Evolutionary conservation across 176 grass and related monocot species (phyloP).

Genomic region (Triticum turgidum): DNA sequence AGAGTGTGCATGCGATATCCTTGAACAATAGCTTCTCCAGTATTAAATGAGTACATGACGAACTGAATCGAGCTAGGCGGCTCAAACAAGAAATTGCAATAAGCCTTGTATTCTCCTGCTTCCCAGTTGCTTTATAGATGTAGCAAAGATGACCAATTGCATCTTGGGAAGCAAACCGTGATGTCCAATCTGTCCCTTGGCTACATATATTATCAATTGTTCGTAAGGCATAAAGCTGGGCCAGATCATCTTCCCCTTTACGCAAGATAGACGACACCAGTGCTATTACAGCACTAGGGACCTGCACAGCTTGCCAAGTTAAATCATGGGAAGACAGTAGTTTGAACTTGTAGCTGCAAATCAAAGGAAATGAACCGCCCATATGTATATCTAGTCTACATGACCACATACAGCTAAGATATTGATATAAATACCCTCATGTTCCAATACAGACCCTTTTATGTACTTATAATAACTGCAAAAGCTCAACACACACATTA

Average conservation of each 20-base stretch:
- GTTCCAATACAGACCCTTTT: background rate
- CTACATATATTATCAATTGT: slow-evolving; percentile 97
- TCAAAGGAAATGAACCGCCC: background rate
- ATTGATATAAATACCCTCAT: background rate
- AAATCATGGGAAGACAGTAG: slow-evolving; percentile 19
- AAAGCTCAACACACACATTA: background rate
- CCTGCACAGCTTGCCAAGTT: slow-evolving; percentile 49
- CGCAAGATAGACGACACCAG: slow-evolving; percentile 88
- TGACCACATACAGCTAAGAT: slow-evolving; percentile 15
- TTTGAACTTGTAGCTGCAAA: background rate
- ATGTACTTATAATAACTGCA: background rate
- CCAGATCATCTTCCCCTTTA: slow-evolving; percentile 93
- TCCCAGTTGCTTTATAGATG: slow-evolving; percentile 90
- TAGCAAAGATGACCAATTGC: slow-evolving; percentile 75
- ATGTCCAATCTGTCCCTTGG: slow-evolving; percentile 87
- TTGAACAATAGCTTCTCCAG: slow-evolving; percentile 76
- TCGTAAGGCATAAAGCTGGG: slow-evolving; percentile 89
- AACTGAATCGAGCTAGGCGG: slow-evolving; percentile 76
- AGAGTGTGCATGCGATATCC: slow-evolving; percentile 62
- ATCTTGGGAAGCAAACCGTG: slow-evolving; percentile 88
- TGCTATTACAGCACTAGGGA: slow-evolving; percentile 81
- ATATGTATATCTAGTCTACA: background rate
- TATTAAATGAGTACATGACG: slow-evolving; percentile 75
- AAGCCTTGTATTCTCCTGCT: slow-evolving; percentile 87
- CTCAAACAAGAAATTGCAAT: slow-evolving; percentile 88